Evolutionary conservation across 768 basidiomycete species (phyloP), one percentile per base, ranked within the genome.

Genomic region (Suillus cothurnatus): DNA sequence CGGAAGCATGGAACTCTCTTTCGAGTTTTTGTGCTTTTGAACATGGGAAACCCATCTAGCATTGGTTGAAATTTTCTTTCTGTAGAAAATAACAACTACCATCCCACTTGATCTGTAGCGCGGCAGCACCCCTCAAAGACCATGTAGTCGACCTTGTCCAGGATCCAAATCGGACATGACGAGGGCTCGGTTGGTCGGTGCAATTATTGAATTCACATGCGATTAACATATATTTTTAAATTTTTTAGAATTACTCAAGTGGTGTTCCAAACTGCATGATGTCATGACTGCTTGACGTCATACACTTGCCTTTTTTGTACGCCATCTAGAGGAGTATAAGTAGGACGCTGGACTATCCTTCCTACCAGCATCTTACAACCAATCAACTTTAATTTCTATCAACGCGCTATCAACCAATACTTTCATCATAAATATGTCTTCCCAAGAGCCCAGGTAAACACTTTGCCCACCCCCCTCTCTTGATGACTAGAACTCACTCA

Each of bases 231-330:
- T 49, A 11, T 49, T 50, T n/a, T n/a, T n/a, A n/a, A n/a, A n/a
- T n/a, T n/a, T n/a, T n/a, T n/a, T 55, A 19, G 53, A 12, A 55
- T 21, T 19, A 19, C 28, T 12, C 31, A 32, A 32, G 3, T n/a
- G n/a, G 6, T n/a, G 26, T 23, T 28, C n/a, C 7, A 58, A 36
- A 23, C 17, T 6, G 6, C 65, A 74, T 76, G 76, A 76, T 76
- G 71, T 77, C 74, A 76, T 71, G 19, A 23, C 41, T 21, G 14
- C 41, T 31, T 23, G 38, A 71, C 67, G 67, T 73, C 74, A 71
- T 73, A 63, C 71, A 66, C 59, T 68, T 77, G 32, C 74, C 76
- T 74, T 74, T 77, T 76, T 50, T 61, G 76, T 73, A 64, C 55
- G 53, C 62, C 15, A 34, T 45, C 64, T 67, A 53, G 62, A 64